phyloP scores from a whole-genome alignment of 2,329 filamentous ascomycete species.

The Colletotrichum sansevieriae region DNA sequence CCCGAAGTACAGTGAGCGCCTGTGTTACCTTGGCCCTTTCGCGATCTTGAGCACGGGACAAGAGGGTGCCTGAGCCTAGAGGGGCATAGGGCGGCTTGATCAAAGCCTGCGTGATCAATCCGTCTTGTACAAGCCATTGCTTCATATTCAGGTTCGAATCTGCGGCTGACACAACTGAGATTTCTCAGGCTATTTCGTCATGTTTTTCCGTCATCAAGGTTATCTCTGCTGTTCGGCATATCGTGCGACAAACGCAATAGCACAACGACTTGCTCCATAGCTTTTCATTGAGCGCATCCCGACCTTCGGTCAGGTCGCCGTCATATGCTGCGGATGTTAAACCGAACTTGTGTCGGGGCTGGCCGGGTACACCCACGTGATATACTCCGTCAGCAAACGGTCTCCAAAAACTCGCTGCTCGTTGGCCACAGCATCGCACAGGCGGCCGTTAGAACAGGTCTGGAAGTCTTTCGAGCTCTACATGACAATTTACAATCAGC shows the following conservation, averaged over 20 bases:
- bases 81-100: not conserved
- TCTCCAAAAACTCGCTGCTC: slow-evolving; percentile 1
- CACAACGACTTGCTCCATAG: not conserved
- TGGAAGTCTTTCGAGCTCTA: not conserved
- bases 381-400: slow-evolving; percentile 11
- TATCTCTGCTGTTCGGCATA: not conserved
- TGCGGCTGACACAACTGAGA: slow-evolving; percentile 3
- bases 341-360: slow-evolving; percentile 22
- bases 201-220: not conserved
- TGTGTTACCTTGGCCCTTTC: slow-evolving; percentile 4
- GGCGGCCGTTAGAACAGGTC: not conserved
- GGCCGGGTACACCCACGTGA: slow-evolving; percentile 13
- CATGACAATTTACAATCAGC: slow-evolving; percentile 17
- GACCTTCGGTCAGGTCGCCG: slow-evolving; percentile 1
- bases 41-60: not conserved
- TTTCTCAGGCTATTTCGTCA: not conserved
- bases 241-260: too few species aligned
- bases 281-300: not conserved
- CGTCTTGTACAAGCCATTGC: slow-evolving; percentile 1
- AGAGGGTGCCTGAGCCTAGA: not conserved
- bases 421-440: slow-evolving; percentile 4
- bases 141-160: slow-evolving; percentile 10
- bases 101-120: not conserved
- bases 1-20: slow-evolving; percentile 16
- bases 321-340: slow-evolving; percentile 18